A percentile compares a stretch with the other conserved stretches of the same genome.
Conservation (phyloP, 345 rosid genomes). For the Populus simonii region DNA sequence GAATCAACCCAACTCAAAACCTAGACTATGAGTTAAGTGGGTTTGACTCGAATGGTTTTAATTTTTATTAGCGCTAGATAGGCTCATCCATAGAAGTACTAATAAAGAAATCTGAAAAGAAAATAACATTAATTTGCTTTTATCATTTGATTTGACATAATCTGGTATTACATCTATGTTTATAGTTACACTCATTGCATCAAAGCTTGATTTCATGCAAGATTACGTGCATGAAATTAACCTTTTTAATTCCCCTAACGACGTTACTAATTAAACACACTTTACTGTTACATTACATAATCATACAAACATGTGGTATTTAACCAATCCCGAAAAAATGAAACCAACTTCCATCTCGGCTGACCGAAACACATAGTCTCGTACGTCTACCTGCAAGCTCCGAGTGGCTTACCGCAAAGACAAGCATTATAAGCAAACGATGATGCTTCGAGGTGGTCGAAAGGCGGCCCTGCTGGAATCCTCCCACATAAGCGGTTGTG, state of each 20-base stretch:
- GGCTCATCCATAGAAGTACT: not conserved
- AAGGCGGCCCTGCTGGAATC: slow-evolving; percentile 75
- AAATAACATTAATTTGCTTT: not conserved
- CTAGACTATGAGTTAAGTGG: no score
- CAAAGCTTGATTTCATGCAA: slow-evolving; percentile 4
- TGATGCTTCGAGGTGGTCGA: slow-evolving; percentile 79
- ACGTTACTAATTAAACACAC: not conserved
- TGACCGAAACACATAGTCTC: not conserved
- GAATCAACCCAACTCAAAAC: no score
- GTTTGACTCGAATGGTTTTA: no score
- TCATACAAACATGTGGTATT: not conserved
- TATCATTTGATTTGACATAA: not conserved
- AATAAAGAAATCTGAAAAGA: not conserved
- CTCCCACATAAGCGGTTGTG: slow-evolving; percentile 79
- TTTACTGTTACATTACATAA: not conserved
- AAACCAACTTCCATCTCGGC: not conserved
- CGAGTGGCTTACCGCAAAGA: slow-evolving; percentile 76
- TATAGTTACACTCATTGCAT: not conserved
- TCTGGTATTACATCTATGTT: not conserved
- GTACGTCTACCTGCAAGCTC: slow-evolving; percentile 35
- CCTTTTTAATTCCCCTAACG: not conserved
- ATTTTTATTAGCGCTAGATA: not conserved
- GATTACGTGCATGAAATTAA: slow-evolving; percentile 6
- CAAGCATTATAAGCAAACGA: slow-evolving; percentile 69
- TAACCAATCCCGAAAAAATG: not conserved